phyloP scores from a whole-genome alignment of 2,329 filamentous ascomycete genomes.

The Paecilomyces formosus region DNA sequence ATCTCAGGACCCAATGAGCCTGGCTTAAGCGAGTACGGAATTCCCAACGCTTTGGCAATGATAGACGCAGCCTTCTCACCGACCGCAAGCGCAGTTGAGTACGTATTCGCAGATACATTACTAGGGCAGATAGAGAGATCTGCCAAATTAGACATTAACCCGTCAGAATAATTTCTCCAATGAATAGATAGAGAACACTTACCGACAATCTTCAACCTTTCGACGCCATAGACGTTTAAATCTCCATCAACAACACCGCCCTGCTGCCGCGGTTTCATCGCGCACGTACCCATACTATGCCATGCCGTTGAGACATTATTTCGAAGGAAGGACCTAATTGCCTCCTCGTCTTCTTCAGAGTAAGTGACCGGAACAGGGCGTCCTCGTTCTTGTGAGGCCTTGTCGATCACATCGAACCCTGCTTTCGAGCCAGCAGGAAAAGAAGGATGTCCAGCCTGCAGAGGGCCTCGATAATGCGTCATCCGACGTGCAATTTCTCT shows the following conservation, averaged over 20 bases:
- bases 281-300: slow-evolving; percentile 34
- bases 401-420: slow-evolving; percentile 14
- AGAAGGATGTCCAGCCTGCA: slow-evolving; percentile 28
- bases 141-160: slow-evolving; percentile 1
- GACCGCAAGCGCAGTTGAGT: slow-evolving; percentile 40
- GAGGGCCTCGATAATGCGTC: slow-evolving; percentile 40
- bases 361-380: slow-evolving; percentile 39
- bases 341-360: slow-evolving; percentile 40
- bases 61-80: slow-evolving; percentile 36
- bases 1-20: neutral
- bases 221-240: slow-evolving; percentile 8
- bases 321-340: slow-evolving; percentile 39
- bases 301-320: slow-evolving; percentile 34
- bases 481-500: slow-evolving; percentile 55
- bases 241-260: slow-evolving; percentile 8
- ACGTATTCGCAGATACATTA: slow-evolving; percentile 39
- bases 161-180: neutral
- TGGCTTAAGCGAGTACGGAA: slow-evolving; percentile 5
- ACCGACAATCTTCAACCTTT: slow-evolving; percentile 3
- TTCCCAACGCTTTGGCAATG: slow-evolving; percentile 20
- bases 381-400: slow-evolving; percentile 12
- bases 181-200: neutral
- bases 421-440: slow-evolving; percentile 41
- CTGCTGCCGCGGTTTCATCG: slow-evolving; percentile 5
- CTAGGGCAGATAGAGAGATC: slow-evolving; percentile 20